Percentiles rank a stretch among this genome's conserved stretches.
Conservation (phyloP, 2,329 filamentous ascomycete genomes). For the Biscogniauxia mediterranea region DNA sequence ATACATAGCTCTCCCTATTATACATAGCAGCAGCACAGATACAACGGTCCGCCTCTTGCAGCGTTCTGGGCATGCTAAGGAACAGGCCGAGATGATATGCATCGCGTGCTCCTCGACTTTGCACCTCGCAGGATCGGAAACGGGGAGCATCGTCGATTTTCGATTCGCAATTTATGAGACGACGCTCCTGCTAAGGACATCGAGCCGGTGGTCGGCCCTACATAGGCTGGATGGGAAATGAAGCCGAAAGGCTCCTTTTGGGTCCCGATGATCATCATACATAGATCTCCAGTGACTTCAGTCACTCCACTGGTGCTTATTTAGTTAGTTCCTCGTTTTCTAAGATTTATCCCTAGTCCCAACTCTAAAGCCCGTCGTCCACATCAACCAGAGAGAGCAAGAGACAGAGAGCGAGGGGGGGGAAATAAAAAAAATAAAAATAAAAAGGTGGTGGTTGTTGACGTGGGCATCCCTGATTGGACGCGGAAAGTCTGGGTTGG, state of each 20-base stretch:
- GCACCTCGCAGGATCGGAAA: constrained; percentile 13
- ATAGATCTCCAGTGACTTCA: constrained; percentile 16
- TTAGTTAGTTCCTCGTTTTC: constrained; percentile 22
- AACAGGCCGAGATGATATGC: constrained; percentile 16
- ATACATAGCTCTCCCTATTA: not conserved
- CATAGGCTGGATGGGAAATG: constrained; percentile 6
- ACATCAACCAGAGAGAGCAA: constrained; percentile 21
- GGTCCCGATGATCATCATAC: constrained; percentile 16
- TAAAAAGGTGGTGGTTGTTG: constrained; percentile 28
- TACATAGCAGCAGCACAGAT: constrained; percentile 10
- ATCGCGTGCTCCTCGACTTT: constrained; percentile 7
- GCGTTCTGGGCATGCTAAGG: constrained; percentile 6
- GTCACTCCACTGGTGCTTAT: constrained; percentile 27
- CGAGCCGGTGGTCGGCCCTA: not conserved
- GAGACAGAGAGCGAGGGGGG: no score
- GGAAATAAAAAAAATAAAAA: constrained; percentile 5
- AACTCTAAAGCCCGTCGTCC: constrained; percentile 21
- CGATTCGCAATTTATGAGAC: not conserved
- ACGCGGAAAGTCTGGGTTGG: constrained; percentile 20
- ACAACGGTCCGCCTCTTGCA: constrained; percentile 27
- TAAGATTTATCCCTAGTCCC: constrained; percentile 25
- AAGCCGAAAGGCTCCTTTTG: constrained; percentile 8
- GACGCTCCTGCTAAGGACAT: not conserved
- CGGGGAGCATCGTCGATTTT: not conserved
- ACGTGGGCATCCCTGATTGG: constrained; percentile 36